phyloP scores from a whole-genome alignment of 202 grass and related monocot species.

The Dendrocalamus latiflorus region DNA sequence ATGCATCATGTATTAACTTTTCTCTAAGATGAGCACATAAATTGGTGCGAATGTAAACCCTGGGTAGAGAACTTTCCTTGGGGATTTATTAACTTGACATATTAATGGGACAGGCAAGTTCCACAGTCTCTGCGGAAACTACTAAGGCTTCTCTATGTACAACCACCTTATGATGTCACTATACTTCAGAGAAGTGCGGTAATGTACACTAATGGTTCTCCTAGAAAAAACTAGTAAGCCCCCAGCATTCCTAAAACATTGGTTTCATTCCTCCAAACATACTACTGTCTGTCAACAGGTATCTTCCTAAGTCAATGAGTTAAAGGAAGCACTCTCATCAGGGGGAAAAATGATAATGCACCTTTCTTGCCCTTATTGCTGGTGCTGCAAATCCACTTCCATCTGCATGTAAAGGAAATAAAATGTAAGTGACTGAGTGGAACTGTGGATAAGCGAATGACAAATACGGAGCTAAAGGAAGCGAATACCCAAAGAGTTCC shows the following conservation, averaged over 20 bases:
- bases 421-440: neutral
- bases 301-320: neutral
- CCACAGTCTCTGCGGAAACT: neutral
- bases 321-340: neutral
- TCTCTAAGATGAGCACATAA: neutral
- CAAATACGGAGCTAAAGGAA: neutral
- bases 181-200: neutral
- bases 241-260: neutral
- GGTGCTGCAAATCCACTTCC: neutral
- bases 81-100: neutral
- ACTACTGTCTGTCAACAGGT: neutral
- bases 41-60: neutral
- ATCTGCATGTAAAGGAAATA: neutral
- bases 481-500: slow-evolving; percentile 5
- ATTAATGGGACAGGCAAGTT: neutral
- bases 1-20: neutral
- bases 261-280: neutral
- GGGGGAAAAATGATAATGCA: neutral
- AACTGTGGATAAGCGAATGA: neutral
- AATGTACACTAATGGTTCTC: neutral
- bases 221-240: neutral
- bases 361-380: slow-evolving; percentile 4
- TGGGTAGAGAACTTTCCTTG: neutral
- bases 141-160: neutral
- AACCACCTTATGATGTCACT: neutral